These are phyloP conservation scores for Clavispora phyllophila DNA, from an alignment of 805 yeast species.

Conservation along the genomic window DNA sequence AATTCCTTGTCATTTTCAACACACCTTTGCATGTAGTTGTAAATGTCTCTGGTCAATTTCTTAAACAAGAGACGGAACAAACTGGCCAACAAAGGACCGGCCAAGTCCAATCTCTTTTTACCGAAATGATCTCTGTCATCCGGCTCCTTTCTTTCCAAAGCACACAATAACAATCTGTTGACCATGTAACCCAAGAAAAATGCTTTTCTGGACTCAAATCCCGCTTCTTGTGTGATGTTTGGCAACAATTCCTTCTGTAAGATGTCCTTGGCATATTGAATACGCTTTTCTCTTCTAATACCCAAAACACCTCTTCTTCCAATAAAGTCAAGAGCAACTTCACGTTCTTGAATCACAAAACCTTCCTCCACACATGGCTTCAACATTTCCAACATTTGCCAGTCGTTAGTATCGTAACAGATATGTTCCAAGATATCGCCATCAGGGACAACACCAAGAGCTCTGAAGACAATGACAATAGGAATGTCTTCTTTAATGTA, in stretches of 20 bases:
- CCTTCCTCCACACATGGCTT: slow-evolving; percentile 99
- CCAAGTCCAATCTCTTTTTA: slow-evolving; percentile 95
- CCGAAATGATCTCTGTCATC: slow-evolving; percentile 99
- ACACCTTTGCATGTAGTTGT: slow-evolving; percentile 97
- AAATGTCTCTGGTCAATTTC: slow-evolving; percentile 93
- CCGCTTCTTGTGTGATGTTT: slow-evolving; percentile 95
- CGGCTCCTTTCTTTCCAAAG: slow-evolving; percentile 94
- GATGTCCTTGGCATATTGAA: slow-evolving; percentile 95
- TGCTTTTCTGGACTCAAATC: slow-evolving; percentile 94
- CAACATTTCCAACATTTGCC: slow-evolving; percentile 99
- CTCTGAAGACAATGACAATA: slow-evolving; percentile 94
- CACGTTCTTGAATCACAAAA: slow-evolving; percentile 95
- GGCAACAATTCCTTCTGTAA: slow-evolving; percentile 94
- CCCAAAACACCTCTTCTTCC: slow-evolving; percentile 98
- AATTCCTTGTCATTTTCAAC: slow-evolving; percentile 97
- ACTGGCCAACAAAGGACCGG: slow-evolving; percentile 95
- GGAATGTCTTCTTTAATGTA: slow-evolving; percentile 96
- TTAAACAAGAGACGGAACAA: slow-evolving; percentile 91
- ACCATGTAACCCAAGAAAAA: slow-evolving; percentile 98
- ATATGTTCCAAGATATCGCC: slow-evolving; percentile 98
- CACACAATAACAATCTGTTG: slow-evolving; percentile 89
- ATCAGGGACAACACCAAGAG: slow-evolving; percentile 97
- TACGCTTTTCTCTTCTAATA: slow-evolving; percentile 95
- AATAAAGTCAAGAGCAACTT: slow-evolving; percentile 94
- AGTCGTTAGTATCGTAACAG: slow-evolving; percentile 94